These are phyloP conservation scores for Osmanthus fragrans DNA, from an alignment of 257 asterid genomes.

Conservation along the genomic window DNA sequence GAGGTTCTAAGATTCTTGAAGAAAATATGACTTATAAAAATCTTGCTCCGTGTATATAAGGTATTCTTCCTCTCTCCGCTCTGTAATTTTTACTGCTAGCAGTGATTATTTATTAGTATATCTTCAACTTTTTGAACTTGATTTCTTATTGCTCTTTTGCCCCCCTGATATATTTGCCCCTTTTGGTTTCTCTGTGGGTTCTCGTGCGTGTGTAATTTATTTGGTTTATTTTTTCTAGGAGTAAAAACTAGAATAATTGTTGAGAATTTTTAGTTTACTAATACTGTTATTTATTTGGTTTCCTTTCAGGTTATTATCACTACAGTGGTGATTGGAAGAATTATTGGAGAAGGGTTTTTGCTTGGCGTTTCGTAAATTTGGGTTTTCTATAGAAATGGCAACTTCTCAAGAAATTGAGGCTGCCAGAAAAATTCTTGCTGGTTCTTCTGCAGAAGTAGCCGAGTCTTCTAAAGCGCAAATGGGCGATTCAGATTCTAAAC, in stretches of 20 bases:
- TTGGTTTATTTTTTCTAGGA: background rate
- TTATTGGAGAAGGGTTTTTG: background rate
- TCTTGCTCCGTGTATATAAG: background rate
- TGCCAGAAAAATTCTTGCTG: slow-evolving; percentile 16
- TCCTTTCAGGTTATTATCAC: background rate
- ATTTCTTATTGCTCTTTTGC: background rate
- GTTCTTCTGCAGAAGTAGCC: slow-evolving; percentile 16
- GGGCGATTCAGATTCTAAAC: slow-evolving; percentile 18
- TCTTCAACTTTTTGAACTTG: background rate
- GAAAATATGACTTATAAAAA: slow-evolving; percentile 1
- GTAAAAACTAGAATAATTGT: slow-evolving; percentile 14
- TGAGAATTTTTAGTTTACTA: background rate
- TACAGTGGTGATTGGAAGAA: slow-evolving; percentile 1
- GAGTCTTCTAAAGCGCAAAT: slow-evolving; percentile 17
- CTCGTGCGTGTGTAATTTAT: background rate
- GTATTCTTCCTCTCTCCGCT: background rate
- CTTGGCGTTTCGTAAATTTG: background rate
- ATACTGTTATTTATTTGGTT: slow-evolving; percentile 7
- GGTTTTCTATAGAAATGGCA: slow-evolving; percentile 25
- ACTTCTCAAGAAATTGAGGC: slow-evolving; percentile 22
- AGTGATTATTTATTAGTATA: background rate
- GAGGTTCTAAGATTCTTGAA: background rate
- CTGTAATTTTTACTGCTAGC: background rate
- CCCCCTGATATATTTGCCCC: background rate
- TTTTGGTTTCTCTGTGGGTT: background rate